These are phyloP conservation scores for Xylaria palmicola DNA, from an alignment of 495 filamentous ascomycete species.

Conservation along the genomic window DNA sequence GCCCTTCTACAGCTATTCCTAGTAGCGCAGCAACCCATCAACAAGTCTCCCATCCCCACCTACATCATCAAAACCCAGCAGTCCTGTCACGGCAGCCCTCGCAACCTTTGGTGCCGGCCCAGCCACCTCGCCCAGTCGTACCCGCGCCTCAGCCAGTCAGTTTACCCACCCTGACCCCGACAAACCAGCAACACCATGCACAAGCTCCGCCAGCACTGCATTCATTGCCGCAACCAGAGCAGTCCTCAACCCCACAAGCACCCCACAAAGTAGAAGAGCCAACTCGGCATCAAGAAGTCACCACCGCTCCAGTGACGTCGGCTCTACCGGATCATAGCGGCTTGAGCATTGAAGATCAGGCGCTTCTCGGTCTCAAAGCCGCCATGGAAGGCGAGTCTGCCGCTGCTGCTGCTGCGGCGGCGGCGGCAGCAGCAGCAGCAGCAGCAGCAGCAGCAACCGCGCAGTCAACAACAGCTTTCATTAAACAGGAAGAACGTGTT, in stretches of 20 bases:
- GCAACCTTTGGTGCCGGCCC: not conserved
- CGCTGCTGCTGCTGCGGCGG: constrained; percentile 11
- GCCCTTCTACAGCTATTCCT: constrained; percentile 17
- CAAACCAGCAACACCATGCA: constrained; percentile 23
- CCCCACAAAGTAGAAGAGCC: not conserved
- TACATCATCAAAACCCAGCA: constrained; percentile 23
- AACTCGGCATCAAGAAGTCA: not conserved
- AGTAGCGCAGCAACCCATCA: constrained; percentile 24
- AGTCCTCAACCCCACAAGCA: not conserved
- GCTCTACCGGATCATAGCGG: constrained; percentile 10
- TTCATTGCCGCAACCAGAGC: constrained; percentile 1
- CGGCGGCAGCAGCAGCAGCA: too few relatives aligned
- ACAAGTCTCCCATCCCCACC: constrained; percentile 18
- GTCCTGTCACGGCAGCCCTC: not conserved
- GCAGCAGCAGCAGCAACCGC: constrained; percentile 7
- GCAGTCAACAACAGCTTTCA: not conserved
- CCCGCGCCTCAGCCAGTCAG: constrained; percentile 34
- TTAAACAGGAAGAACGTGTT: constrained; percentile 17
- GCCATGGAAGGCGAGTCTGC: constrained; percentile 26
- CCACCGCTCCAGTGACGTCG: not conserved
- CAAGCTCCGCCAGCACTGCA: constrained; percentile 14
- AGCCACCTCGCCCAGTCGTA: constrained; percentile 27
- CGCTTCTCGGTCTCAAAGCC: constrained; percentile 25
- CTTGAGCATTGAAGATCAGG: constrained; percentile 27
- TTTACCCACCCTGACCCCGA: constrained; percentile 28